These are phyloP conservation scores for Corymbia maculata DNA, from an alignment of 345 rosid genomes.

Conservation along the genomic window DNA sequence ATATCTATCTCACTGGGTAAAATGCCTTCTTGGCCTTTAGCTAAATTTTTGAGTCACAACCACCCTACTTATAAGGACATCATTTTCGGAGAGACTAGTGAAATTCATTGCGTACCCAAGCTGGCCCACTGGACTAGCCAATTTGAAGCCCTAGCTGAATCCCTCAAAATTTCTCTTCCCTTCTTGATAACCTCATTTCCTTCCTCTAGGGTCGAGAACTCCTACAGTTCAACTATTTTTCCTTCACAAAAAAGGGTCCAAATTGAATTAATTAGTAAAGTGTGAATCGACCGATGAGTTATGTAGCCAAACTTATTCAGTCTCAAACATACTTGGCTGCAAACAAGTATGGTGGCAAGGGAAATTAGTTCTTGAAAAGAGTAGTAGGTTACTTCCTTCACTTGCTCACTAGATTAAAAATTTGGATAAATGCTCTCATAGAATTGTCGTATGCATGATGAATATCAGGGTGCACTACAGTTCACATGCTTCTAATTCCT, in stretches of 20 bases:
- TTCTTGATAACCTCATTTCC: not conserved
- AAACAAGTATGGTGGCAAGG: not conserved
- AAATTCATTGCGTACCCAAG: not conserved
- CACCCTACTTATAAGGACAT: not conserved
- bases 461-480: not conserved
- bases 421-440: not conserved
- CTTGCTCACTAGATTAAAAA: not conserved
- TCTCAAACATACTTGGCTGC: not conserved
- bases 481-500: not conserved
- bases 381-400: not conserved
- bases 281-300: not conserved
- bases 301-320: not conserved
- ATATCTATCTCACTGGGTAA: not conserved
- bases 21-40: not conserved
- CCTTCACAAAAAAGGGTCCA: not conserved
- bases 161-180: not conserved
- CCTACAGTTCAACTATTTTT: not conserved
- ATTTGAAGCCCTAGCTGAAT: not conserved
- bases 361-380: not conserved
- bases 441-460: not conserved
- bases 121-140: not conserved
- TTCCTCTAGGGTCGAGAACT: not conserved
- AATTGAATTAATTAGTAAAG: not conserved
- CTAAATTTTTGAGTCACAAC: not conserved
- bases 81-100: not conserved